These are phyloP conservation scores for Wilcoxina mikolae DNA, from an alignment of 495 filamentous ascomycete genomes.

Conservation along the genomic window DNA sequence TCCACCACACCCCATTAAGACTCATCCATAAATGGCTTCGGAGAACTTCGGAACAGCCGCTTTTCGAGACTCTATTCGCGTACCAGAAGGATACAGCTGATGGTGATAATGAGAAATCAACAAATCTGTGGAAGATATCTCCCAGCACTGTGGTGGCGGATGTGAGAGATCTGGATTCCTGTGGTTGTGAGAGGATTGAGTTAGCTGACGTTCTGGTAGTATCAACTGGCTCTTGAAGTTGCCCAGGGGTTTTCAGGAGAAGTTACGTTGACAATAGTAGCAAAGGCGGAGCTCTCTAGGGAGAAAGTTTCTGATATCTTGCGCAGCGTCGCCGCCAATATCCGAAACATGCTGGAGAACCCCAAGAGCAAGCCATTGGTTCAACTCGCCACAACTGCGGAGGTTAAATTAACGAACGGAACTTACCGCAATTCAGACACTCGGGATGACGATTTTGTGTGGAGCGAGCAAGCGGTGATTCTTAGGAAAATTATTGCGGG, in stretches of 20 bases:
- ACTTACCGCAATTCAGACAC: not conserved
- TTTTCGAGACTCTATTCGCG: conserved; percentile 78
- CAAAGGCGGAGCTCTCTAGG: conserved; percentile 19
- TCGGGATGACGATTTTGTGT: conserved; percentile 33
- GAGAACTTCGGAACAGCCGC: conserved; percentile 37
- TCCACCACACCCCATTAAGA: conserved; percentile 55
- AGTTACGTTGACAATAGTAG: conserved; percentile 42
- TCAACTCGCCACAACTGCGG: not conserved
- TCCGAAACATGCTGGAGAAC: not conserved
- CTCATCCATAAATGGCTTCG: conserved; percentile 57
- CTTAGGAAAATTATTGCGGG: conserved; percentile 46
- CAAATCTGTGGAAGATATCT: conserved; percentile 41
- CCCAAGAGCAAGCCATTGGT: not conserved
- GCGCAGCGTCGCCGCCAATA: conserved; percentile 8
- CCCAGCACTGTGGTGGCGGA: conserved; percentile 39
- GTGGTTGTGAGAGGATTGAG: not conserved
- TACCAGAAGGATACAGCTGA: conserved; percentile 45
- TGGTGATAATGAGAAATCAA: conserved; percentile 16
- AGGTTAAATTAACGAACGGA: not conserved
- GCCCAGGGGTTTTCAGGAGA: conserved; percentile 35
- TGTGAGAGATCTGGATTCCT: conserved; percentile 26
- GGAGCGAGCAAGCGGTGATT: conserved; percentile 36
- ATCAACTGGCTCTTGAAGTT: conserved; percentile 61
- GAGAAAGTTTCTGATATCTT: conserved; percentile 2
- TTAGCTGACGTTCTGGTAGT: conserved; percentile 29